A percentile compares a stretch with the other conserved stretches of the same genome.
Conservation (phyloP, 1,284 basidiomycete genomes). For the Pseudozyma hubeiensis region DNA sequence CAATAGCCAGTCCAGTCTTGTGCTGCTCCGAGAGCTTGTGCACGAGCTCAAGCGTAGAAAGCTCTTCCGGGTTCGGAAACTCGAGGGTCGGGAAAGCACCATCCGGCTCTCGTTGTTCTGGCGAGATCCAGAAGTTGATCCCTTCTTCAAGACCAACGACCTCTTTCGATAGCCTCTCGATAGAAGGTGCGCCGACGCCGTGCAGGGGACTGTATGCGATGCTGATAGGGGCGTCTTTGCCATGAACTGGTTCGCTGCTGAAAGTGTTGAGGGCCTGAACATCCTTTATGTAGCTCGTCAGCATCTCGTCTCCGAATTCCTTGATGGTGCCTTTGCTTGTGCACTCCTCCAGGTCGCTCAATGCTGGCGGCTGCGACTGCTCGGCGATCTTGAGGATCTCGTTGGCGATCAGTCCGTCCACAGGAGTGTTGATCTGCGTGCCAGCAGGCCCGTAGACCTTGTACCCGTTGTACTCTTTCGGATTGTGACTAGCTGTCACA, state of each 20-base stretch:
- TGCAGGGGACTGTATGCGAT: conserved; percentile 61
- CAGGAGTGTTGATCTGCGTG: conserved; percentile 62
- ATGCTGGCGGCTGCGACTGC: conserved; percentile 19
- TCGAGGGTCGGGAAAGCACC: conserved; percentile 61
- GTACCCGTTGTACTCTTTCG: conserved; percentile 63
- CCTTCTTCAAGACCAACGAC: conserved; percentile 46
- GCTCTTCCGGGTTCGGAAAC: conserved; percentile 63
- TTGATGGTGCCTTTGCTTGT: conserved; percentile 30
- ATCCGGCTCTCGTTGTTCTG: conserved; percentile 57
- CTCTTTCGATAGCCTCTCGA: conserved; percentile 39
- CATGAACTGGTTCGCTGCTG: conserved; percentile 9
- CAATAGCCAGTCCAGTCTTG: conserved; percentile 54
- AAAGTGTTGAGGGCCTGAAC: conserved; percentile 34
- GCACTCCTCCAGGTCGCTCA: conserved; percentile 29
- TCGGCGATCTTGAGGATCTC: conserved; percentile 52
- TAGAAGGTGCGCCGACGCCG: conserved; percentile 57
- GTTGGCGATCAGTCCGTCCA: conserved; percentile 55
- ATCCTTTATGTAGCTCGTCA: conserved; percentile 50
- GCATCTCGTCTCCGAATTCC: conserved; percentile 42
- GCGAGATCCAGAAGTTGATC: conserved; percentile 48
- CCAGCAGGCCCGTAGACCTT: conserved; percentile 59
- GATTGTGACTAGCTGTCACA: conserved; percentile 62
- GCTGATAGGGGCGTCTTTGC: conserved; percentile 32
- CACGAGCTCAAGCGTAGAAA: conserved; percentile 56
- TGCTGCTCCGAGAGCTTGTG: conserved; percentile 57